These are phyloP conservation scores for Candida broadrunensis DNA, from an alignment of 805 yeast genomes.

Conservation along the genomic window DNA sequence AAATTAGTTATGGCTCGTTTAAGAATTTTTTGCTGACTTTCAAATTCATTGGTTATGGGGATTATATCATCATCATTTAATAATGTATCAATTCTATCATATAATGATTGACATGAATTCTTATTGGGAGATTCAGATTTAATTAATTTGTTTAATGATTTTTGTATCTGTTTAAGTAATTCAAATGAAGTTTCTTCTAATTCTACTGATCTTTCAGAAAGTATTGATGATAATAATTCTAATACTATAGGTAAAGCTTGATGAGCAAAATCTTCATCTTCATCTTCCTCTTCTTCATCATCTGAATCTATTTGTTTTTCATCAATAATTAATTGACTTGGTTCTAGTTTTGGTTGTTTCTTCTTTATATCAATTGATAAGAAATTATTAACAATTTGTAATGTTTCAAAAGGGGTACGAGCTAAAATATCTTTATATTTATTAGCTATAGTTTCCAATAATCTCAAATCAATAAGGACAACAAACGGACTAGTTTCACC, in stretches of 20 bases:
- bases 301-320: constrained; percentile 15
- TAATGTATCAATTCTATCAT: constrained; percentile 24
- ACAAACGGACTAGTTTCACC: constrained; percentile 48
- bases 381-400: constrained; percentile 36
- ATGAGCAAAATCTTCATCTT: constrained; percentile 10
- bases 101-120: constrained; percentile 22
- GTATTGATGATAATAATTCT: constrained; percentile 34
- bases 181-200: constrained; percentile 26
- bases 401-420: constrained; percentile 54
- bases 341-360: neutral
- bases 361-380: constrained; percentile 7
- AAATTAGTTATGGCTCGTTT: constrained; percentile 64
- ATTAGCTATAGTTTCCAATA: constrained; percentile 60
- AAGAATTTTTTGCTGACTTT: constrained; percentile 38
- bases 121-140: constrained; percentile 5
- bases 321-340: neutral
- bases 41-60: constrained; percentile 16
- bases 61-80: constrained; percentile 27
- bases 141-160: constrained; percentile 8
- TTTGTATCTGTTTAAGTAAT: constrained; percentile 25
- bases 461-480: constrained; percentile 55
- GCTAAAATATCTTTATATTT: constrained; percentile 56
- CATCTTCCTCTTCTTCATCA: constrained; percentile 27
- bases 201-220: constrained; percentile 26
- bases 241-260: constrained; percentile 25